Evolutionary conservation across 1,139 yeast species (phyloP).

Genomic region (Magnusiomyces tetraspermus): DNA sequence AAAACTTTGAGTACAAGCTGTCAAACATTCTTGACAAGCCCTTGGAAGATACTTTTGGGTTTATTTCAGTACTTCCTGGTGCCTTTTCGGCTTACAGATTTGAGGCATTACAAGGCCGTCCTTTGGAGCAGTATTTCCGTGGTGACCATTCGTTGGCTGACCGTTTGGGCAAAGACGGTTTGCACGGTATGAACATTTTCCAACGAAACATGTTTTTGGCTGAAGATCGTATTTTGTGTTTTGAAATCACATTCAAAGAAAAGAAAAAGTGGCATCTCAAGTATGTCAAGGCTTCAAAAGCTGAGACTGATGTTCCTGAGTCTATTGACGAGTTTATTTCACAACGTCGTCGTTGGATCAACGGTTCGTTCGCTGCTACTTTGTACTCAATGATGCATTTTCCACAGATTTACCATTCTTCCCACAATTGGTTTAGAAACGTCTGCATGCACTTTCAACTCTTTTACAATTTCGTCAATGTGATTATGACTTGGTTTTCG

Average conservation of each 20-base stretch:
- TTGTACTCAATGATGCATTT: slow-evolving; percentile 71
- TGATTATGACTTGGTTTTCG: slow-evolving; percentile 72
- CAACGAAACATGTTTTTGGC: slow-evolving; percentile 92
- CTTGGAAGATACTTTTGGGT: slow-evolving; percentile 80
- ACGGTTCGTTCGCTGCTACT: slow-evolving; percentile 95
- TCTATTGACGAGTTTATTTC: slow-evolving; percentile 74
- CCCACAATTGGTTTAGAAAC: slow-evolving; percentile 65
- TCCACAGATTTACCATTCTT: slow-evolving; percentile 63
- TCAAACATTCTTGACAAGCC: slow-evolving; percentile 88
- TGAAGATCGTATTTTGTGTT: slow-evolving; percentile 88
- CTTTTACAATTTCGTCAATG: slow-evolving; percentile 57
- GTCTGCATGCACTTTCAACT: slow-evolving; percentile 68
- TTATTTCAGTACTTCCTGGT: slow-evolving; percentile 83
- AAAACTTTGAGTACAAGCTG: slow-evolving; percentile 87
- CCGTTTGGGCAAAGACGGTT: slow-evolving; percentile 39
- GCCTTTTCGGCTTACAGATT: slow-evolving; percentile 87
- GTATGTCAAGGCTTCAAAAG: slow-evolving; percentile 83
- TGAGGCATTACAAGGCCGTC: slow-evolving; percentile 70
- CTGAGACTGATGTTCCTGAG: slow-evolving; percentile 95
- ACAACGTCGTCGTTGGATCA: slow-evolving; percentile 92
- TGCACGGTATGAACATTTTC: slow-evolving; percentile 56
- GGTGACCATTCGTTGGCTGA: slow-evolving; percentile 59
- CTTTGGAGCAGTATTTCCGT: slow-evolving; percentile 78
- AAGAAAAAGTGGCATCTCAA: slow-evolving; percentile 76
- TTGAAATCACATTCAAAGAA: slow-evolving; percentile 79